These are phyloP conservation scores for Artemisia argyi DNA, from an alignment of 129 eudicot species.

Conservation along the genomic window DNA sequence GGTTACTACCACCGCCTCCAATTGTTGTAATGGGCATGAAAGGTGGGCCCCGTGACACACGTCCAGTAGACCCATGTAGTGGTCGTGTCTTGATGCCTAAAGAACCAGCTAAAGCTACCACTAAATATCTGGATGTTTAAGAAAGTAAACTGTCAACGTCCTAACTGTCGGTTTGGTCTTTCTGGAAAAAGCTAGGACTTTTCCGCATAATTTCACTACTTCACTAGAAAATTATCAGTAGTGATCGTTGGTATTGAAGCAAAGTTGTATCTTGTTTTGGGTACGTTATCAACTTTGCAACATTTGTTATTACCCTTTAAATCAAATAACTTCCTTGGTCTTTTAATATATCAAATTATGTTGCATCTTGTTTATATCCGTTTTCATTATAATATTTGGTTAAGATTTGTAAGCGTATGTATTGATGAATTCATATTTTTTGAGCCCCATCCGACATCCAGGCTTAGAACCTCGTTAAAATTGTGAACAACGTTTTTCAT, in stretches of 20 bases:
- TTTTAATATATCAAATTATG: too few relatives aligned
- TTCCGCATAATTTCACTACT: constrained; percentile 5
- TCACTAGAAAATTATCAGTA: not conserved
- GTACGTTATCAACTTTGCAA: not conserved
- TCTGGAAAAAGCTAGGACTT: constrained; percentile 2
- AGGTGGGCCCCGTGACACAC: constrained; percentile 51
- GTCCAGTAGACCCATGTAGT: not conserved
- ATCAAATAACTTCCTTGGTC: too few relatives aligned
- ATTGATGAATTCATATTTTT: too few relatives aligned
- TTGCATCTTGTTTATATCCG: too few relatives aligned
- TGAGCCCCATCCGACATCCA: too few relatives aligned
- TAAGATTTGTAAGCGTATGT: too few relatives aligned
- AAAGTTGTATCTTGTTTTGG: not conserved
- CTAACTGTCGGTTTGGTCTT: constrained; percentile 4
- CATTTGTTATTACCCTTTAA: not conserved
- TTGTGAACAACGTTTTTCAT: too few relatives aligned
- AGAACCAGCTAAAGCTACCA: constrained; percentile 32
- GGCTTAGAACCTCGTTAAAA: too few relatives aligned
- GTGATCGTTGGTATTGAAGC: not conserved
- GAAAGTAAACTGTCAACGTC: constrained; percentile 5
- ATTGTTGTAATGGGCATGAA: not conserved
- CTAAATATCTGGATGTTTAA: constrained; percentile 9
- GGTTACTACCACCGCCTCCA: not conserved
- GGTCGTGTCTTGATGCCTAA: constrained; percentile 57
- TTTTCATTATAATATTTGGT: too few relatives aligned